These are phyloP conservation scores for Aspergillus tubingensis DNA, from an alignment of 2,329 filamentous ascomycete species.

Conservation along the genomic window DNA sequence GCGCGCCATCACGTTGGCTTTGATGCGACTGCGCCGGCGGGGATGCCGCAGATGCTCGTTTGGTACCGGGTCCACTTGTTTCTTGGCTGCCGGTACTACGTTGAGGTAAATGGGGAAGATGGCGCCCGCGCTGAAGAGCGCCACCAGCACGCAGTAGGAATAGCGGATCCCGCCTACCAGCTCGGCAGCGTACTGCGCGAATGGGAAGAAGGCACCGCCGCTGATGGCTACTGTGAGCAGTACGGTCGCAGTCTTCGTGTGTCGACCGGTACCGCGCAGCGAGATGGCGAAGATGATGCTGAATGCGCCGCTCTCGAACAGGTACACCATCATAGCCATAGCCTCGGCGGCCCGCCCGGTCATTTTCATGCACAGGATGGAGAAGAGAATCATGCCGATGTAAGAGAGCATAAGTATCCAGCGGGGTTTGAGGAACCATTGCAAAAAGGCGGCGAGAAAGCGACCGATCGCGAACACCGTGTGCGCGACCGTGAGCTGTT, in stretches of 20 bases:
- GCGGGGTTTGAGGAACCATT: slow-evolving; percentile 59
- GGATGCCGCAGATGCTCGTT: slow-evolving; percentile 38
- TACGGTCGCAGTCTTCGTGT: slow-evolving; percentile 59
- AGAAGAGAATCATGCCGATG: slow-evolving; percentile 54
- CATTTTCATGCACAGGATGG: slow-evolving; percentile 54
- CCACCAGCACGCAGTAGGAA: slow-evolving; percentile 56
- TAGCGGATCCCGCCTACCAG: slow-evolving; percentile 45
- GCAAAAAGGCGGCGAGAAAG: slow-evolving; percentile 57
- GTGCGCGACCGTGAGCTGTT: slow-evolving; percentile 58
- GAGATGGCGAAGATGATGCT: slow-evolving; percentile 60
- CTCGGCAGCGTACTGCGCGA: slow-evolving; percentile 53
- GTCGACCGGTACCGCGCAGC: slow-evolving; percentile 58
- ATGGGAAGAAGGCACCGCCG: slow-evolving; percentile 58
- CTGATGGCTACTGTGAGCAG: slow-evolving; percentile 57
- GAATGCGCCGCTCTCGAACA: slow-evolving; percentile 64
- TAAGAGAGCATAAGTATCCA: slow-evolving; percentile 58
- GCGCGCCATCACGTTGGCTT: slow-evolving; percentile 18
- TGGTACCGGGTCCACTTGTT: slow-evolving; percentile 54
- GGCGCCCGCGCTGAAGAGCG: slow-evolving; percentile 53
- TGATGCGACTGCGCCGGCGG: slow-evolving; percentile 21
- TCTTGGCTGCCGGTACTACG: slow-evolving; percentile 47
- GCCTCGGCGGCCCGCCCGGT: slow-evolving; percentile 48
- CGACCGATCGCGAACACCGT: slow-evolving; percentile 60
- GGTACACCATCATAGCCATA: slow-evolving; percentile 55
- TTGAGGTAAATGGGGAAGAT: slow-evolving; percentile 60